Evolutionary conservation across 2,329 filamentous ascomycete genomes (phyloP).

Genomic region (Chaetomiaceae sp.): DNA sequence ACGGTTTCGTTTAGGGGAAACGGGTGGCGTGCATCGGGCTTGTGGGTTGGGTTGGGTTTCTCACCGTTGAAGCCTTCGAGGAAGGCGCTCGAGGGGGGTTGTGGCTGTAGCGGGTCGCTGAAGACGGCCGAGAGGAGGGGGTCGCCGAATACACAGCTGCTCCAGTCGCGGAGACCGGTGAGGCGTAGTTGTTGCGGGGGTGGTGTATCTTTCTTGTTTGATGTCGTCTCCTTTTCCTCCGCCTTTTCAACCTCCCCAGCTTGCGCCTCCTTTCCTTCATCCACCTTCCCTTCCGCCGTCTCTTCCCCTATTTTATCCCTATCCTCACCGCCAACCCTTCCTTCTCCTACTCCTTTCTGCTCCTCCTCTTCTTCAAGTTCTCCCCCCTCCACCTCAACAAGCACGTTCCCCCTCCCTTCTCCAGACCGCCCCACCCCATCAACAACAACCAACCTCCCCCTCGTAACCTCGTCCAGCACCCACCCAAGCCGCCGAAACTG

Average conservation of each 20-base stretch:
- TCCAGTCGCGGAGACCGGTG: constrained; percentile 55
- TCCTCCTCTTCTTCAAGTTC: constrained; percentile 9
- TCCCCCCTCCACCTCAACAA: constrained; percentile 35
- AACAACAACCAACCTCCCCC: constrained; percentile 50
- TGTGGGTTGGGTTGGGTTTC: neutral
- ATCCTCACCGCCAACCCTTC: constrained; percentile 9
- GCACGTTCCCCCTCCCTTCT: constrained; percentile 46
- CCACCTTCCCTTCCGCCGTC: neutral
- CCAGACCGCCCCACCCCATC: constrained; percentile 36
- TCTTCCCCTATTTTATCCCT: too few species aligned
- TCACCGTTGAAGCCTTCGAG: constrained; percentile 6
- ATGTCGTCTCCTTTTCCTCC: constrained; percentile 5
- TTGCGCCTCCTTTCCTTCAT: neutral
- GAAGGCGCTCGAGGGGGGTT: constrained; percentile 5
- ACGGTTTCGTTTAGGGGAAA: constrained; percentile 23
- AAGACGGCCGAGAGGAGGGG: constrained; percentile 51
- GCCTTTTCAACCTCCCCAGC: neutral
- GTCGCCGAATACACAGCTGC: constrained; percentile 56
- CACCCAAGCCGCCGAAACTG: constrained; percentile 48
- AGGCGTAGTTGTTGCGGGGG: constrained; percentile 31
- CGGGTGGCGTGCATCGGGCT: neutral
- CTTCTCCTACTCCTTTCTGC: constrained; percentile 42
- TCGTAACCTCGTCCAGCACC: constrained; percentile 48
- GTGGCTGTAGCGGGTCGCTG: constrained; percentile 30
- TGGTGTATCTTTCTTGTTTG: constrained; percentile 6